Percentiles rank a stretch among this genome's conserved stretches.
These are phyloP conservation scores for Antrodiella citrinella DNA, from an alignment of 768 basidiomycete genomes.

Conservation along the genomic window DNA sequence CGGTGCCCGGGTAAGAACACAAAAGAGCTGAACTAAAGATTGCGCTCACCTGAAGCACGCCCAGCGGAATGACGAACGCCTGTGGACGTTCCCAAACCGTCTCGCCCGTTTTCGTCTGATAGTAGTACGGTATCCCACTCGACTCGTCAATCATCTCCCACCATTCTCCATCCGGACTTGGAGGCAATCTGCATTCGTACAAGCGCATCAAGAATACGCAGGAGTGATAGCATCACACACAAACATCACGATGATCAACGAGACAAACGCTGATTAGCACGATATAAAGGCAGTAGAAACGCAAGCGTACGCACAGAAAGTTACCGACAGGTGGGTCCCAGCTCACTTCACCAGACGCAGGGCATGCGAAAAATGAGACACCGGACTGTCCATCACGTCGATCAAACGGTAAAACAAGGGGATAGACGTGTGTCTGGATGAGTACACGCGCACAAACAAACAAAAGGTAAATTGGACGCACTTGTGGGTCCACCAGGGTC, in stretches of 20 bases:
- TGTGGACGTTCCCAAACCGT: constrained; percentile 90
- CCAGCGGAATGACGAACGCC: constrained; percentile 87
- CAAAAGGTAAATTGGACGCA: constrained; percentile 37
- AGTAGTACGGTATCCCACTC: constrained; percentile 84
- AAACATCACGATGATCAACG: no score
- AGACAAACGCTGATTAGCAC: neutral
- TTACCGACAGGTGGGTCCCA: constrained; percentile 91
- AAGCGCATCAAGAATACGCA: no score
- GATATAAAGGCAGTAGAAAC: neutral
- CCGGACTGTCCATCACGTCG: constrained; percentile 26
- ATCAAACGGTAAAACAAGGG: constrained; percentile 1
- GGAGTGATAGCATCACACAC: neutral
- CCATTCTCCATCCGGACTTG: constrained; percentile 84
- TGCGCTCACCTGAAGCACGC: constrained; percentile 66
- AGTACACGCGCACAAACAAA: constrained; percentile 34
- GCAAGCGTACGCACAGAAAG: constrained; percentile 78
- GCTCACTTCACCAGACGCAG: constrained; percentile 83
- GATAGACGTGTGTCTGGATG: constrained; percentile 15
- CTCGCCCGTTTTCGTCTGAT: constrained; percentile 85
- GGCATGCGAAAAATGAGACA: constrained; percentile 83
- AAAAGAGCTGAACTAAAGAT: neutral
- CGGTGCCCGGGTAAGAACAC: neutral
- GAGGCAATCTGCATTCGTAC: constrained; percentile 73
- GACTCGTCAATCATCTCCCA: constrained; percentile 89
- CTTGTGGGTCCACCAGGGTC: constrained; percentile 86